These are phyloP conservation scores for Pleurotus platypus DNA, from an alignment of 768 basidiomycete genomes.

Conservation along the genomic window DNA sequence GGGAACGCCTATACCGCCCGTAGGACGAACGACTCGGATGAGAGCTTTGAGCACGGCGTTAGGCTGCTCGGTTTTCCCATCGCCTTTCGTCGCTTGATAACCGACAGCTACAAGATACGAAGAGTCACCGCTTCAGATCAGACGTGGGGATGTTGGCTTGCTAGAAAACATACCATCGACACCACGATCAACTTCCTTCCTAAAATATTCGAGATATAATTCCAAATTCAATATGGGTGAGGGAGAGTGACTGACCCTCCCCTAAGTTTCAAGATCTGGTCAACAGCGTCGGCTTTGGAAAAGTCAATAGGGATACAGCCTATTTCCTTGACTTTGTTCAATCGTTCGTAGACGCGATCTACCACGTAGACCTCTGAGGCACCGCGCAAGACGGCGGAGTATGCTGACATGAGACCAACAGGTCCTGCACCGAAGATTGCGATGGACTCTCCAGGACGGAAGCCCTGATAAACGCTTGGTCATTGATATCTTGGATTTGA, in stretches of 20 bases:
- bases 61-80: conserved; percentile 57
- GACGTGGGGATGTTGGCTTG: too few species aligned
- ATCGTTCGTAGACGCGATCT: conserved; percentile 50
- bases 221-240: too few species aligned
- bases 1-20: conserved; percentile 56
- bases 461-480: conserved; percentile 26
- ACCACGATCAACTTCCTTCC: conserved; percentile 47
- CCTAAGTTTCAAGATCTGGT: conserved; percentile 41
- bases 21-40: conserved; percentile 48
- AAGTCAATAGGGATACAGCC: conserved; percentile 51
- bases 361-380: conserved; percentile 53
- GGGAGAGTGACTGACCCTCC: conserved; percentile 31
- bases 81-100: conserved; percentile 49
- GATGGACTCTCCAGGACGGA: conserved; percentile 48
- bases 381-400: conserved; percentile 48
- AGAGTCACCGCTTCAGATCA: neutral
- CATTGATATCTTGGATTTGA: conserved; percentile 5
- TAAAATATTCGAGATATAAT: conserved; percentile 9
- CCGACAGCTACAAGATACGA: conserved; percentile 36
- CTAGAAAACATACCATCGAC: conserved; percentile 33
- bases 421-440: conserved; percentile 55
- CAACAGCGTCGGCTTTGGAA: conserved; percentile 40
- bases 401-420: conserved; percentile 56
- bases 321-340: conserved; percentile 49
- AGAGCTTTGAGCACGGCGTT: conserved; percentile 49